Evolutionary conservation across 2,329 filamentous ascomycete genomes (phyloP), one percentile per base, ranked within the genome.

Genomic region (Cladophialophora bantiana): DNA sequence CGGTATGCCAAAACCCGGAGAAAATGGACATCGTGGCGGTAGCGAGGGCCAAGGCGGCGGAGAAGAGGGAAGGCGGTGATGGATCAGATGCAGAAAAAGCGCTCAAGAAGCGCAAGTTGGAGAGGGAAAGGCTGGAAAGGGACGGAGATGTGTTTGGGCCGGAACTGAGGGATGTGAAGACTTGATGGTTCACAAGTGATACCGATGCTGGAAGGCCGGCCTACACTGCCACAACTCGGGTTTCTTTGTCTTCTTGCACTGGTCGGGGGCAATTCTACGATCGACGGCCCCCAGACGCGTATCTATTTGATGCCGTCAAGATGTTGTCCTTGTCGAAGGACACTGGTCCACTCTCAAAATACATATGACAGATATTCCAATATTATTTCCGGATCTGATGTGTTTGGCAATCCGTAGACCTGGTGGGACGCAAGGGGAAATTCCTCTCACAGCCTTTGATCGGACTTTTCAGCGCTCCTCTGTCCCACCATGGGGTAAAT

Each of bases 1-100:
- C 79, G 64, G 78, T 80, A 40, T 84, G 82, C 66, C 80, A 82
- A 69, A 82, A 83, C 67, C 80, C 81, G 0, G 81, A 83, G 65
- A 83, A 83, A 68, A 73, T 75, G 0, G 80, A 82, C 62, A 69
- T 82, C 2, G 76, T 77, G 0, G 77, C 74, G 1, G 71, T 77
- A 9, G 75, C 74, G 59, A 74, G 71, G 45, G 68, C 70, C 2
- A 74, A 73, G 59, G 68, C 59, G 7, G 76, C 75, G 3, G 78
- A 80, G 72, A 83, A 83, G 71, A 75, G 81, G 20, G 78, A 78
- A 15, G 76, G 77, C 9, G 69, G 68, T 12, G 72, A 68, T 10
- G 57, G 57, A 12, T 50, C 40, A 26, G 73, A 77, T 9, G 76
- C 76, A 20, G 75, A 75, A 26, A 74, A 74, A 52, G 65, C 71